Base-by-base conservation (phyloP, 2,329 filamentous ascomycete species). In the Arthrinium puccinioides region DNA sequence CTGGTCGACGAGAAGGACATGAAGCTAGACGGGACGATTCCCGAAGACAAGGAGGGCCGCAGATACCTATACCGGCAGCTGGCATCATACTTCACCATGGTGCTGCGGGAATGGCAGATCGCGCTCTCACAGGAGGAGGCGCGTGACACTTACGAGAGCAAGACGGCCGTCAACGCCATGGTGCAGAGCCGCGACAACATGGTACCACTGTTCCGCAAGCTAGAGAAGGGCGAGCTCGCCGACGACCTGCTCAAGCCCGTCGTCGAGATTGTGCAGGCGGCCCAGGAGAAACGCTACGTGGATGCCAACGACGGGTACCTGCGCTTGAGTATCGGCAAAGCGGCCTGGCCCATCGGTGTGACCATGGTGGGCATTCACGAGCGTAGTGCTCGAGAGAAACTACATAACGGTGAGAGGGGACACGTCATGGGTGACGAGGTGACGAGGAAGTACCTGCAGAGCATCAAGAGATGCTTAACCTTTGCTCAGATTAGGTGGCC, bases 361-460 rank as follows among this genome's bases (percentile, higher is more conserved):
- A 98, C 92, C 60, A 98, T 97, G 92, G 92, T 98, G 54, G 92
- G 92, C 70, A 98, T 98, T 52, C 92, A 98, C 75, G 92, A 97
- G 70, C 80, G 92, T 55, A 92, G 84, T 48, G 90, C 92, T 15
- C 78, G 92, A 45, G 92, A 98, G 65, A 98, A 98, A 65, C 67
- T 98, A 42, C 89, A 97, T 57, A 79, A 92, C 59, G 83, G 82
- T 41, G 79, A 83, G 54, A 83, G 88, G 53, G 92, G 90, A 4
- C 89, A 98, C 60, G 95, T 97, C 51, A 88, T 98, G 82, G 90
- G 88, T 40, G 92, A 97, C 57, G 92, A 98, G 65, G 81, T 84
- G 30, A 98, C 92, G 36, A 76, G 92, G 48, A 98, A 97, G 66
- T 96, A 89, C 57, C 62, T 98, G 48, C 92, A 98, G 67, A 96